Evolutionary conservation across 306 rosid genomes (phyloP).

Genomic region (Inga oerstediana): DNA sequence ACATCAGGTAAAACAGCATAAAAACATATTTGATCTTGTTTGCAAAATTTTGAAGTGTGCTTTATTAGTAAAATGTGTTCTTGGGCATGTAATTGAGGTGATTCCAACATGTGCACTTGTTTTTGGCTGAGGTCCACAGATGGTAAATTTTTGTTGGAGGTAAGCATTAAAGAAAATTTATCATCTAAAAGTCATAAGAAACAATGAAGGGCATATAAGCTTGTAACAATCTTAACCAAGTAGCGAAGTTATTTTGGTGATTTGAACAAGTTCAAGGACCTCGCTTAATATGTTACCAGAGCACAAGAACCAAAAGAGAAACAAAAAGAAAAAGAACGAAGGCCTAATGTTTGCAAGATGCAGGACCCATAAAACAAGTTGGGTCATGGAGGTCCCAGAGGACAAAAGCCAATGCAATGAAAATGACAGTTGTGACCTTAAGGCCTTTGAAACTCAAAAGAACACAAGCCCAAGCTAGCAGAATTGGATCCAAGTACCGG

Average conservation of each 20-base stretch:
- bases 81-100: neutral
- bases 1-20: neutral
- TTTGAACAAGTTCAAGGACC: neutral
- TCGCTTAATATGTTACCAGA: neutral
- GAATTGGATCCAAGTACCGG: no score
- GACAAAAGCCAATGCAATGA: neutral
- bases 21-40: neutral
- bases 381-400: neutral
- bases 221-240: neutral
- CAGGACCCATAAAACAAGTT: neutral
- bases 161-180: neutral
- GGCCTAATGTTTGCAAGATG: neutral
- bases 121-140: constrained; percentile 2
- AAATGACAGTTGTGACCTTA: no score
- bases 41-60: neutral
- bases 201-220: neutral
- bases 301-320: neutral
- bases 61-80: neutral
- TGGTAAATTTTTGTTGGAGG: neutral
- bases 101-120: constrained; percentile 3
- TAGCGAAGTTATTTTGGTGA: neutral
- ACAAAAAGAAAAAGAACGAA: no score
- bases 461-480: no score
- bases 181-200: neutral
- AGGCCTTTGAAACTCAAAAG: no score